Evolutionary conservation across 495 filamentous ascomycete species (phyloP), one percentile per base, ranked within the genome.

Genomic region (Cenococcum geophilum): DNA sequence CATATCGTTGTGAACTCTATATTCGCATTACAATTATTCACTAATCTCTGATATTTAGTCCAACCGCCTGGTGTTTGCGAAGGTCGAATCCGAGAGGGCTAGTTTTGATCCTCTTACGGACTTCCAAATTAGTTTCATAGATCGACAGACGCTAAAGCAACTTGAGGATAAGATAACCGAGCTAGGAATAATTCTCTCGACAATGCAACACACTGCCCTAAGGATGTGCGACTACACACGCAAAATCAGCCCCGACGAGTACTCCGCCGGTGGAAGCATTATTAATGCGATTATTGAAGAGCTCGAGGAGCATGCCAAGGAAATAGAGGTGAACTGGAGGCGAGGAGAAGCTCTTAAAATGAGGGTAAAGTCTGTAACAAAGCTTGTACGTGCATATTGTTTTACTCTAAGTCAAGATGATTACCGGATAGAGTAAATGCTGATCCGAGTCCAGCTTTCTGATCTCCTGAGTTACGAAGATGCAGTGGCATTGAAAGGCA

Each of bases 81-180:
- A 51, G 21, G 27, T 51, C 47, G 60, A 40, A 20, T 12, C 51
- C 14, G 55, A 53, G 34, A 35, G 32, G 42, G 40, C 20, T 18
- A 36, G 32, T 52, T 55, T 63, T n/a, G 12, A 35, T 50, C 52
- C 59, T 20, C 32, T 62, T 32, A 62, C 51, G 14, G 47, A 62
- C 47, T 47, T 32, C 54, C 27, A 51, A 18, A 45, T 58, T 42
- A 53, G 51, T 34, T 63, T 63, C 40, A 52, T 52, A 14, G 60
- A 63, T 32, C 54, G 60, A 63, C 60, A 63, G 45, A 40, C n/a
- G 36, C 54, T 63, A 10, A 63, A 63, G 35, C 54, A 49, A 49
- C 55, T 63, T 11, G 60, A 63, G 47, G 60, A 63, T 36, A 22
- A 9, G 12, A 37, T 63, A 37, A 63, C n/a, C 22, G 60, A 63